Percentiles rank a stretch among this genome's conserved stretches.
These are phyloP conservation scores for Auricularia heimuer DNA, from an alignment of 768 basidiomycete species.

Conservation along the genomic window DNA sequence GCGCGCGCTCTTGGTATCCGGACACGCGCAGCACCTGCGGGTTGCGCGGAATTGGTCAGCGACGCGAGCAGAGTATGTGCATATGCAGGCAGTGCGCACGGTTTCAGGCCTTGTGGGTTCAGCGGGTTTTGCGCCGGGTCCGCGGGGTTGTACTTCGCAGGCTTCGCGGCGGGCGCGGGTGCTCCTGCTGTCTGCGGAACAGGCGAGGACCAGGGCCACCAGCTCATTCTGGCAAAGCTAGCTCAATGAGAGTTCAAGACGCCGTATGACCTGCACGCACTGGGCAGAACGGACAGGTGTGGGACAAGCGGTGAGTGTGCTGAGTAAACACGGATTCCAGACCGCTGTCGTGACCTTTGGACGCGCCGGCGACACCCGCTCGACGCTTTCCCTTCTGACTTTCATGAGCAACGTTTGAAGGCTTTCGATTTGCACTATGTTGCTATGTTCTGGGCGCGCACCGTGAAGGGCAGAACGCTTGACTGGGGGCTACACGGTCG, in stretches of 20 bases:
- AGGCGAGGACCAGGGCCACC: not conserved
- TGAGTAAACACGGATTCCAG: not conserved
- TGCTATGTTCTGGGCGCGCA: too few relatives aligned
- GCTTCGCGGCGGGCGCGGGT: not conserved
- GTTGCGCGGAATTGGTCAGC: too few relatives aligned
- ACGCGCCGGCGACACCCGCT: not conserved
- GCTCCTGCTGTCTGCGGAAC: not conserved
- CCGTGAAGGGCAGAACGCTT: too few relatives aligned
- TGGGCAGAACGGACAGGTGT: not conserved
- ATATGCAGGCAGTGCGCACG: constrained; percentile 43
- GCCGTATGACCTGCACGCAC: too few relatives aligned
- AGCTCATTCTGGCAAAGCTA: not conserved
- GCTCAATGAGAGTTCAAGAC: too few relatives aligned
- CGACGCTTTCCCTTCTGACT: too few relatives aligned
- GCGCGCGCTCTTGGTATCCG: constrained; percentile 81
- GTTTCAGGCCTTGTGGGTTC: constrained; percentile 91
- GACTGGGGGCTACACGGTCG: too few relatives aligned
- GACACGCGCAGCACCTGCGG: constrained; percentile 88
- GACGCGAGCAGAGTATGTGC: not conserved
- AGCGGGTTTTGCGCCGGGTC: constrained; percentile 77
- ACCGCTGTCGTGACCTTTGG: not conserved
- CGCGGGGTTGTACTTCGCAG: constrained; percentile 46
- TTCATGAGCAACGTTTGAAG: too few relatives aligned
- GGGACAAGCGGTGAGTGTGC: not conserved
- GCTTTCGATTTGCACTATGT: too few relatives aligned